Percentiles rank a stretch among this genome's conserved stretches.
Conservation (phyloP, 78 protist species). For the Cyanophora paradoxa region DNA sequence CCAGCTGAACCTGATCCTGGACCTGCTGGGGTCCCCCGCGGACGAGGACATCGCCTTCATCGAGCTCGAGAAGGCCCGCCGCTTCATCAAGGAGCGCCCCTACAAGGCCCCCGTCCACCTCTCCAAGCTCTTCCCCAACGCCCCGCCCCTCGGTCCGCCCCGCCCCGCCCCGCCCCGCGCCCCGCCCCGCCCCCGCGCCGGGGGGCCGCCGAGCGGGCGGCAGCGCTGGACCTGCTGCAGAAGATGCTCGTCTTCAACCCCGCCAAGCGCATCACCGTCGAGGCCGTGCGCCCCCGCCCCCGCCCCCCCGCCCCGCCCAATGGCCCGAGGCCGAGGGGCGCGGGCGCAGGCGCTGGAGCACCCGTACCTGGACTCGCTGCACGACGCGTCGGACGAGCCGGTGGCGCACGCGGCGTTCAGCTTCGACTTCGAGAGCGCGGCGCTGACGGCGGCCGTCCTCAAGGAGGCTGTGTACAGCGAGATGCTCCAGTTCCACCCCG, state of each 20-base stretch:
- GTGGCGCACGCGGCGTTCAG: background rate
- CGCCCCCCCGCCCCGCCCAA: no score
- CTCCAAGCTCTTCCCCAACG: slow-evolving; percentile 25
- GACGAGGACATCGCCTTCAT: slow-evolving; percentile 61
- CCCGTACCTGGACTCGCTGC: slow-evolving; percentile 66
- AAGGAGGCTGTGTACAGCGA: background rate
- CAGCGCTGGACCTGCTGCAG: slow-evolving; percentile 74
- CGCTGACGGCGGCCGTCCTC: background rate
- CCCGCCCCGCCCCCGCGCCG: background rate
- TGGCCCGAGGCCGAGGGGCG: no score
- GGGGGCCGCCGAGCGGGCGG: background rate
- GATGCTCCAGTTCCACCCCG: background rate
- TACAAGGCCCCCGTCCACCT: background rate
- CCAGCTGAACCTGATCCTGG: slow-evolving; percentile 75
- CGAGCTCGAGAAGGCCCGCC: background rate
- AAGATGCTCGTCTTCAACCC: slow-evolving; percentile 85
- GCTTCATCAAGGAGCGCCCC: background rate
- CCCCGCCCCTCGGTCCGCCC: background rate
- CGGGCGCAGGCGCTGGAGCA: slow-evolving; percentile 73
- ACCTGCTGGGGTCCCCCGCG: slow-evolving; percentile 68
- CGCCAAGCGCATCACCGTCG: slow-evolving; percentile 48
- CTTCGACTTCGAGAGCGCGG: background rate
- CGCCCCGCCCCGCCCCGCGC: background rate
- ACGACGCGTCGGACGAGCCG: slow-evolving; percentile 43
- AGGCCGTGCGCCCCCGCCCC: no score